These are phyloP conservation scores for Arthrobotrys iridis DNA, from an alignment of 2,329 filamentous ascomycete genomes.

Conservation along the genomic window DNA sequence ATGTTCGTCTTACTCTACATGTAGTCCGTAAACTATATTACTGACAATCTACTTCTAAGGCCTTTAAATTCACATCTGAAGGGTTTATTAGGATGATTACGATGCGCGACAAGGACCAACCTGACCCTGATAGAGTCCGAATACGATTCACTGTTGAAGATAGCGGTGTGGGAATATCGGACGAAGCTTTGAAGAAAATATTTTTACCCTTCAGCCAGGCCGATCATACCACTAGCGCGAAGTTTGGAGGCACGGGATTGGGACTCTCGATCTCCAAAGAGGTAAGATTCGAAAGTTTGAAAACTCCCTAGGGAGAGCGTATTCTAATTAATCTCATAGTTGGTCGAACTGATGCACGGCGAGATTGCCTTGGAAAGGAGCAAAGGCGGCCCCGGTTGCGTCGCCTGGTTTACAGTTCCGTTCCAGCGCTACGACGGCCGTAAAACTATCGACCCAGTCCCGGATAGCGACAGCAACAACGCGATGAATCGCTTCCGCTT, in stretches of 20 bases:
- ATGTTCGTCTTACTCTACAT: constrained; percentile 11
- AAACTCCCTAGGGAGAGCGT: not conserved
- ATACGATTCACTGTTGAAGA: constrained; percentile 52
- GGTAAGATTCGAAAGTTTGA: not conserved
- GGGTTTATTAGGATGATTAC: constrained; percentile 53
- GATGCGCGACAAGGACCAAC: constrained; percentile 44
- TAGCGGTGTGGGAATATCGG: constrained; percentile 51
- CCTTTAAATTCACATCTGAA: constrained; percentile 52
- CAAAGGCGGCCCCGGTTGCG: constrained; percentile 46
- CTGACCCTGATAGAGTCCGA: constrained; percentile 32
- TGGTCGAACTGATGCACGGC: constrained; percentile 50
- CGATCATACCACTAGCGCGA: constrained; percentile 42
- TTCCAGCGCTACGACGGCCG: constrained; percentile 48
- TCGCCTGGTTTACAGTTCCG: constrained; percentile 50
- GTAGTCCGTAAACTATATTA: not conserved
- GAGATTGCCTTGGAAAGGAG: constrained; percentile 50
- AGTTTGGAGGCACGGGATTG: constrained; percentile 45
- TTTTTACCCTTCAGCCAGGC: constrained; percentile 53
- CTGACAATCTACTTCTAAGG: constrained; percentile 21
- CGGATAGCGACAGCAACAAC: constrained; percentile 47
- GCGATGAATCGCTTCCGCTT: constrained; percentile 48
- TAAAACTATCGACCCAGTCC: constrained; percentile 36
- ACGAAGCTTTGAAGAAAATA: constrained; percentile 49
- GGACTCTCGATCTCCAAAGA: constrained; percentile 53
- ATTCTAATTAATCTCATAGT: constrained; percentile 13